Evolutionary conservation across 2,329 filamentous ascomycete species (phyloP), one percentile per base, ranked within the genome.

Genomic region (Chrysoporthe deuterocubensis): DNA sequence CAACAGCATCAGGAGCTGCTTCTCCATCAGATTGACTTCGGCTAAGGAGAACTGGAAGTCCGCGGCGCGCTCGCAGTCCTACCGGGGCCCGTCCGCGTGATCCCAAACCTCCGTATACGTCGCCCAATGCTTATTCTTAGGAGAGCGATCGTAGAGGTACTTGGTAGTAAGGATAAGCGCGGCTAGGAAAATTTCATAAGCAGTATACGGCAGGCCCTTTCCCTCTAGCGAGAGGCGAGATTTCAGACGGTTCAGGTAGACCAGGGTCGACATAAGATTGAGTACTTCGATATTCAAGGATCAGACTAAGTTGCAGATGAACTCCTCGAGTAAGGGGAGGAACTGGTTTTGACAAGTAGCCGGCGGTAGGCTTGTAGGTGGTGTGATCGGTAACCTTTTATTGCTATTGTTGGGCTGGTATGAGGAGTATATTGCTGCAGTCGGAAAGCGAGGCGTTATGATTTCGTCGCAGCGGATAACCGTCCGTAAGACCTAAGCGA

Each of bases 51-150:
- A 98, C 74, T 94, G 92, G 76, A 98, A 99, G 76, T 85, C 88
- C 76, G 63, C 43, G 16, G 63, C 16, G 63, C 63, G 63, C 63
- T 84, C 82, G 13, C 89, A 34, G 43, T 50, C 46, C 26, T 34
- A 16, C 32, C 63, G 63, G 52, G 63, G 63, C 13, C 63, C 63
- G 18, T 52, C 32, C 43, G 43, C 32, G 54, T 59, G 34, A 42
- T 60, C 56, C 54, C 56, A 65, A 73, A 97, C 90, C 75, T 90
- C 83, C 69, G 92, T 97, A 85, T 98, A 99, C 75, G 90, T 91
- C 72, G 96, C 94, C 96, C 96, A 99, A 86, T 99, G 95, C 89
- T 98, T 98, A 88, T 99, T 99, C 90, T 98, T 98, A 71, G 96
- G 96, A 14, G 94, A 97, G 70, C 94, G 97, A 85, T 98, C 96